phyloP scores from a whole-genome alignment of 2,329 filamentous ascomycete species.

The Fusarium aywerte region DNA sequence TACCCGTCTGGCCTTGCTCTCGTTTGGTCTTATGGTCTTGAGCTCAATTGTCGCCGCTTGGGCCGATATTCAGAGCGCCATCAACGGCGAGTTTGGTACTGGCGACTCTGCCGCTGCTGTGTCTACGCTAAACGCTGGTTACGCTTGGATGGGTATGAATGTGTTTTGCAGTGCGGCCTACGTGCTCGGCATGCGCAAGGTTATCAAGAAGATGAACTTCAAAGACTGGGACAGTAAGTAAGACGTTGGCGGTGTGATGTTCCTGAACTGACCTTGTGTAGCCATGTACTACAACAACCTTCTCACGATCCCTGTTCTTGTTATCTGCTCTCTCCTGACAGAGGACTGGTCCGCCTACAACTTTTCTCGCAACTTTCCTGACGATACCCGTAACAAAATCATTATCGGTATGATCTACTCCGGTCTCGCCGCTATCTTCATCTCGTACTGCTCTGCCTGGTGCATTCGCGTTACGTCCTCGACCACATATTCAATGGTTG shows the following conservation, averaged over 20 bases:
- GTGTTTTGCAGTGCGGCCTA: constrained; percentile 94
- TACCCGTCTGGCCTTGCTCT: constrained; percentile 85
- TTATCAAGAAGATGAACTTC: constrained; percentile 99
- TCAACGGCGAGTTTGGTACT: constrained; percentile 68
- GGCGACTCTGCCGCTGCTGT: constrained; percentile 77
- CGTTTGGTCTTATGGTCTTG: constrained; percentile 95
- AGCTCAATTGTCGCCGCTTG: constrained; percentile 95
- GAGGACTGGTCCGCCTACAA: constrained; percentile 95
- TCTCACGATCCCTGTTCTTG: constrained; percentile 90
- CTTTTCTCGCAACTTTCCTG: constrained; percentile 86
- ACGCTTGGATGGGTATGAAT: constrained; percentile 98
- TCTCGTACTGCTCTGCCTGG: constrained; percentile 99
- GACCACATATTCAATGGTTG: constrained; percentile 99
- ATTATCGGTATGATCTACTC: constrained; percentile 93
- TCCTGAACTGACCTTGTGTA: constrained; percentile 57
- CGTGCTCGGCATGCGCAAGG: constrained; percentile 93
- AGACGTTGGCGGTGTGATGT: background rate
- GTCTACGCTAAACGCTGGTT: constrained; percentile 91
- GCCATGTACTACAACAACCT: constrained; percentile 99
- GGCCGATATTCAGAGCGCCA: constrained; percentile 92
- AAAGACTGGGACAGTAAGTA: constrained; percentile 98
- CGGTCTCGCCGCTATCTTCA: constrained; percentile 92
- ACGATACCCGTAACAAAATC: constrained; percentile 80
- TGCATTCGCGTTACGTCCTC: constrained; percentile 97
- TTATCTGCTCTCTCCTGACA: constrained; percentile 81